Conservation (phyloP, 345 rosid genomes). For the Isatis tinctoria region DNA sequence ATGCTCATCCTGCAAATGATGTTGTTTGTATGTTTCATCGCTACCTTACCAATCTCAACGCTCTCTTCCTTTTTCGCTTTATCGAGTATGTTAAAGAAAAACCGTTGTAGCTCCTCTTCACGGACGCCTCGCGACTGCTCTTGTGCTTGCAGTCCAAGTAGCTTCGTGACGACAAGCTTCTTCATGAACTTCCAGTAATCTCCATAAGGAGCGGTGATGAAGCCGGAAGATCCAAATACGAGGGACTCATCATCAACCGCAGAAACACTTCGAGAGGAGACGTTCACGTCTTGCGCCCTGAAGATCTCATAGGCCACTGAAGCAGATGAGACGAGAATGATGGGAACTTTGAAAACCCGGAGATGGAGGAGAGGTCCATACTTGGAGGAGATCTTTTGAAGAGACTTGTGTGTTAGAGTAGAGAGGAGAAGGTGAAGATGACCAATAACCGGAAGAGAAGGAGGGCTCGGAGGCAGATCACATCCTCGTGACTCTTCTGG, state of each 20-base stretch:
- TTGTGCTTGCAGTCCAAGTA: constrained; percentile 11
- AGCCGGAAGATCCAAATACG: not conserved
- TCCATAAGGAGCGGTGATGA: constrained; percentile 3
- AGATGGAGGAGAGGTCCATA: constrained; percentile 16
- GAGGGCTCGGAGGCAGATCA: constrained; percentile 16
- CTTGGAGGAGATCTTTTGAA: constrained; percentile 1
- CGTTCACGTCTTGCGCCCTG: constrained; percentile 3
- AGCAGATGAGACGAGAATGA: constrained; percentile 17
- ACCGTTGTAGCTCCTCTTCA: constrained; percentile 1
- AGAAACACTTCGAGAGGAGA: not conserved
- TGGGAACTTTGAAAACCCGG: not conserved
- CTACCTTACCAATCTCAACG: constrained; percentile 7
- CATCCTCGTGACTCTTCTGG: not conserved
- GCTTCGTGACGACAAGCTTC: constrained; percentile 17
- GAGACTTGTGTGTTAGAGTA: not conserved
- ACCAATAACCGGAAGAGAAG: not conserved
- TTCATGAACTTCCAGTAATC: constrained; percentile 28
- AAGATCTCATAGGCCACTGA: constrained; percentile 3
- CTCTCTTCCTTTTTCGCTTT: constrained; percentile 7
- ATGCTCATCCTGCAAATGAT: constrained; percentile 36
- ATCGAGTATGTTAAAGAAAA: not conserved
- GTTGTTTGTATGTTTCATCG: not conserved
- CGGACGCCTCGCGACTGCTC: constrained; percentile 11
- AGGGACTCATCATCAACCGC: not conserved
- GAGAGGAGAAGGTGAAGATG: constrained; percentile 11